Evolutionary conservation across 805 yeast genomes (phyloP).

Genomic region (Yarrowia osloensis): DNA sequence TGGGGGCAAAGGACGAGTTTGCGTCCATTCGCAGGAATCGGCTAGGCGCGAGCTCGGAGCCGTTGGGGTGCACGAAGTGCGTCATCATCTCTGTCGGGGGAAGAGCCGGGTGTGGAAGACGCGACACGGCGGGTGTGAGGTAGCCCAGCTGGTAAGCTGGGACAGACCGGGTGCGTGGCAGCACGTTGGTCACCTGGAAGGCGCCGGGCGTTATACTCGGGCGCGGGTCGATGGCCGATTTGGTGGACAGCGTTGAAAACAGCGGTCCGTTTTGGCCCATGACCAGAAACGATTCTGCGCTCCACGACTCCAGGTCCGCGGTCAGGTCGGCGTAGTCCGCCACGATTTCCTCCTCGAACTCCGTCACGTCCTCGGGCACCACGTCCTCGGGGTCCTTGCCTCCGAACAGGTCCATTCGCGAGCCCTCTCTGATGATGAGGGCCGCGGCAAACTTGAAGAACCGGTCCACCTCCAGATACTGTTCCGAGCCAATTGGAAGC

Average conservation of each 20-base stretch:
- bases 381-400: constrained; percentile 24
- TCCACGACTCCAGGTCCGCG: constrained; percentile 76
- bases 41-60: constrained; percentile 57
- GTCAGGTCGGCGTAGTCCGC: constrained; percentile 43
- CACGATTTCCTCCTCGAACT: constrained; percentile 36
- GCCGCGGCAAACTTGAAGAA: constrained; percentile 42
- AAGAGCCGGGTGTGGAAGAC: constrained; percentile 52
- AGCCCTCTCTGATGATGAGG: constrained; percentile 42
- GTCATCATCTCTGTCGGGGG: constrained; percentile 56
- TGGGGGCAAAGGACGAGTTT: constrained; percentile 64
- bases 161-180: constrained; percentile 52
- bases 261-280: constrained; percentile 70
- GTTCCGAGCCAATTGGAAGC: constrained; percentile 38
- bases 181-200: constrained; percentile 63
- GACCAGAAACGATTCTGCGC: constrained; percentile 74
- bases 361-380: constrained; percentile 26
- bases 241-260: constrained; percentile 70
- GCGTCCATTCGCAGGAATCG: constrained; percentile 62
- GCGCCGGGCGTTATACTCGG: constrained; percentile 67
- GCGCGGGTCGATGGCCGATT: constrained; percentile 75
- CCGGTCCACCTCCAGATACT: constrained; percentile 40
- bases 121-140: constrained; percentile 50
- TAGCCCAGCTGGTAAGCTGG: constrained; percentile 49
- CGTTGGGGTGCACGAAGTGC: constrained; percentile 43
- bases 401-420: constrained; percentile 37